A percentile compares a stretch with the other conserved stretches of the same genome.
These are phyloP conservation scores for Fomitopsis pulvina DNA, from an alignment of 768 basidiomycete species.

Conservation along the genomic window DNA sequence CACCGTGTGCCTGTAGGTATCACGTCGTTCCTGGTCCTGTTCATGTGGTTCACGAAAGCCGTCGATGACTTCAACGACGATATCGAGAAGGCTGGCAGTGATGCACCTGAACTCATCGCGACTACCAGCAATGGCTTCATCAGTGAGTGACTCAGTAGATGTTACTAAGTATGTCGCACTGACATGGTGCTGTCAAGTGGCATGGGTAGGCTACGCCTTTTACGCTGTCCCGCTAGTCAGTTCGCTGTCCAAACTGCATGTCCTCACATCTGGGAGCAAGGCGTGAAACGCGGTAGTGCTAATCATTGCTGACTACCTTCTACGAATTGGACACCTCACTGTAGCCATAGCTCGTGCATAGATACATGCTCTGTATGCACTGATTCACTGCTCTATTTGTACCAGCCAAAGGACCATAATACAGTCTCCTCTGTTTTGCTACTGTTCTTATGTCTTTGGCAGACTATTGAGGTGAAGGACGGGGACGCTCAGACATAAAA, in stretches of 20 bases:
- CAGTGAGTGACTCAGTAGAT: constrained; percentile 39
- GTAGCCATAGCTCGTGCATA: background rate
- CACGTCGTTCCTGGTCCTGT: constrained; percentile 61
- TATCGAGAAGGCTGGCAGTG: constrained; percentile 43
- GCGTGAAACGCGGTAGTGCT: constrained; percentile 11
- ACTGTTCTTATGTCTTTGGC: too few relatives aligned
- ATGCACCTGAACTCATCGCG: constrained; percentile 57
- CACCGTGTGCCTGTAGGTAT: constrained; percentile 37
- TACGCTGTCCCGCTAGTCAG: constrained; percentile 63
- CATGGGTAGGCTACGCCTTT: constrained; percentile 75
- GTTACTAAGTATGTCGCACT: background rate
- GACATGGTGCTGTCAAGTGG: constrained; percentile 40
- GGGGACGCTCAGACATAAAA: too few relatives aligned
- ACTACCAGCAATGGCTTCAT: constrained; percentile 65
- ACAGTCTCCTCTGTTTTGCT: too few relatives aligned
- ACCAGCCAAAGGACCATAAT: background rate
- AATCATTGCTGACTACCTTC: background rate
- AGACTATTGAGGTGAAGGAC: too few relatives aligned
- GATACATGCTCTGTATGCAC: background rate
- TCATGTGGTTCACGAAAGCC: constrained; percentile 80
- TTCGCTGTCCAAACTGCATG: constrained; percentile 62
- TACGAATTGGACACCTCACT: background rate
- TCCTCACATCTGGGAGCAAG: constrained; percentile 39
- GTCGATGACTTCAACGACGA: constrained; percentile 70
- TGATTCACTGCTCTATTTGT: background rate